Base-by-base conservation (phyloP, 2,329 filamentous ascomycete genomes). In the Calonectria pseudoreteaudii region DNA sequence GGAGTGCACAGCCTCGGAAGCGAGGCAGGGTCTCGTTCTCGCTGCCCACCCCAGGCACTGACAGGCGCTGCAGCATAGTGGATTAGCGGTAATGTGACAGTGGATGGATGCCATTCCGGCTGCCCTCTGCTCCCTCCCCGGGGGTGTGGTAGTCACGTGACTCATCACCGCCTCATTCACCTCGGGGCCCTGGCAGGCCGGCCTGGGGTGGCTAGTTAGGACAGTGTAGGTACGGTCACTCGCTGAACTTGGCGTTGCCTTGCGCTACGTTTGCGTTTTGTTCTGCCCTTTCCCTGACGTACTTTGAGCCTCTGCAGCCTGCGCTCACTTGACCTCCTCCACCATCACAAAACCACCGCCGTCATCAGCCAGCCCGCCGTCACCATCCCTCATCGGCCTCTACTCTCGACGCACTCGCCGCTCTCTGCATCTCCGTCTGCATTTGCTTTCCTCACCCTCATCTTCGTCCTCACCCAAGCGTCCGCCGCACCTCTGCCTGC, bases 261-360 rank as follows among this genome's bases (percentile, higher is more conserved):
- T 78, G 77, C 79, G 76, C 77, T 79, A 79, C 78, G 76, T 80
- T 80, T 80, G 66, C 75, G 70, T 78, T 75, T 81, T 84, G 78
- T 79, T 20, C 82, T 85, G 81, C 84, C 82, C 80, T 83, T 81
- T 83, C 77, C 80, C 82, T 85, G 82, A 84, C 83, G 82, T 83
- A 84, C 78, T 78, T 74, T 75, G 76, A 79, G 76, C 79, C 81
- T 81, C 73, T 82, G 75, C 76, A 76, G 75, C 78, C 76, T 78
- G 68, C 75, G 70, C 74, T 76, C 80, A 81, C 81, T 80, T 79
- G 74, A 79, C 74, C 75, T 77, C 73, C 69, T 74, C 75, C 78
- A 79, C 77, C 82, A 81, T 79, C 82, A 80, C 71, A 77, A 75
- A 62, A 74, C 72, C 67, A 74, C 73, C 60, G 71, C 72, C 74